Evolutionary conservation across 345 rosid species (phyloP).

Genomic region (Salix suchowensis): DNA sequence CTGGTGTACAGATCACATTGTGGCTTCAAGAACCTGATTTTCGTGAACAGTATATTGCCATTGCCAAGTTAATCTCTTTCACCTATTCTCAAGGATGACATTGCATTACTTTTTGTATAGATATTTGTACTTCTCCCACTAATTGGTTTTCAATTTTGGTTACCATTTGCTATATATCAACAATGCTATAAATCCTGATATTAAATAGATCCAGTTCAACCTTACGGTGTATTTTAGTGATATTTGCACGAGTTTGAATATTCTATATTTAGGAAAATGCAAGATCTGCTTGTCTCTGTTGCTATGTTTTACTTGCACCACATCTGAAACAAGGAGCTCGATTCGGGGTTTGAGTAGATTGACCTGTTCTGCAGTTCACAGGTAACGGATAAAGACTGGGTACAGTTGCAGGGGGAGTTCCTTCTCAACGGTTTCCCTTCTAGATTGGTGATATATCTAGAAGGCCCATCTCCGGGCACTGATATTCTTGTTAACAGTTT

Average conservation of each 20-base stretch:
- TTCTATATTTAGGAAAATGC: neutral
- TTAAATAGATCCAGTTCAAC: too few relatives aligned
- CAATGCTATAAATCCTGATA: too few relatives aligned
- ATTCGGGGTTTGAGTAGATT: neutral
- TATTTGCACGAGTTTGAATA: too few relatives aligned
- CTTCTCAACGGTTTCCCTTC: conserved; percentile 73
- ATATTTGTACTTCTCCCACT: neutral
- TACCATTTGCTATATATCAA: neutral
- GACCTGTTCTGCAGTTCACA: conserved; percentile 38
- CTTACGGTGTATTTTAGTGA: too few relatives aligned
- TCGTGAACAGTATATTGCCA: conserved; percentile 66
- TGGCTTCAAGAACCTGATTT: conserved; percentile 62
- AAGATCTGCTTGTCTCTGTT: neutral
- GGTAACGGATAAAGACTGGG: conserved; percentile 73
- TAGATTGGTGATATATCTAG: conserved; percentile 62
- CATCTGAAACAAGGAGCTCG: neutral
- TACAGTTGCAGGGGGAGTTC: conserved; percentile 68
- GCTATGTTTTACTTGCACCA: neutral
- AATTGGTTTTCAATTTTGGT: neutral
- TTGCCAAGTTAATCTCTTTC: conserved; percentile 54
- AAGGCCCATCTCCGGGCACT: conserved; percentile 81
- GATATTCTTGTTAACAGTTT: conserved; percentile 74
- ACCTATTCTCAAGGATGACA: neutral
- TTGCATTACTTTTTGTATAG: too few relatives aligned
- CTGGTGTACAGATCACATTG: conserved; percentile 58